These are phyloP conservation scores for Biscogniauxia sp. DNA, from an alignment of 2,329 filamentous ascomycete genomes.

Conservation along the genomic window DNA sequence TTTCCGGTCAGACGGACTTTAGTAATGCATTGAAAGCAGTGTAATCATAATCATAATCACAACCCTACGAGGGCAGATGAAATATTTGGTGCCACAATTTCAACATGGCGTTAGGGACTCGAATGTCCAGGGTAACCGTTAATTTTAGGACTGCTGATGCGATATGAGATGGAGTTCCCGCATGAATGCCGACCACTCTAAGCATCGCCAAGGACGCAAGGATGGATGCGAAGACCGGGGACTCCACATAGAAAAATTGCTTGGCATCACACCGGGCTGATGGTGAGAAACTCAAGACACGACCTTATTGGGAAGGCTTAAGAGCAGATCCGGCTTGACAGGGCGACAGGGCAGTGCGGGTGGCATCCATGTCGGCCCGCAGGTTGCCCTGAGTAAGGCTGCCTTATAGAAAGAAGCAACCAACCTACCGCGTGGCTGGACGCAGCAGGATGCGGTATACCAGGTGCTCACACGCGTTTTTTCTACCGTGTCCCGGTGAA, in stretches of 20 bases:
- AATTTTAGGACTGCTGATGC: neutral
- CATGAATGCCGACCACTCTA: neutral
- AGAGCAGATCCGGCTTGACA: neutral
- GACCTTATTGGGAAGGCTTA: neutral
- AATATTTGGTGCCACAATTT: neutral
- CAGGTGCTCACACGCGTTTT: neutral
- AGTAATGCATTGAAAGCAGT: neutral
- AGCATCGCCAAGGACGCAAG: neutral
- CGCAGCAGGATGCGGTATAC: neutral
- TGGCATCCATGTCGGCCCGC: neutral
- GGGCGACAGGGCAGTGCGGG: too few species aligned
- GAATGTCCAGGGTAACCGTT: neutral
- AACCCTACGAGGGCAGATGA: neutral
- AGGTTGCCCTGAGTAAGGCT: neutral
- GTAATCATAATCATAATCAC: neutral
- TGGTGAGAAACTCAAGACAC: neutral
- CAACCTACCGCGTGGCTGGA: neutral
- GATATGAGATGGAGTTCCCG: neutral
- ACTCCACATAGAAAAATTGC: neutral
- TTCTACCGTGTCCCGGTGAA: neutral
- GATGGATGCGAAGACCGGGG: neutral
- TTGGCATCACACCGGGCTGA: neutral
- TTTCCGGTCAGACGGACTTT: neutral
- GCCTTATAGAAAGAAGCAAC: neutral
- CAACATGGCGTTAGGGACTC: neutral